A percentile compares a stretch with the other conserved stretches of the same genome.
phyloP scores from a whole-genome alignment of 1,284 basidiomycete species.

The Boletus sp. region DNA sequence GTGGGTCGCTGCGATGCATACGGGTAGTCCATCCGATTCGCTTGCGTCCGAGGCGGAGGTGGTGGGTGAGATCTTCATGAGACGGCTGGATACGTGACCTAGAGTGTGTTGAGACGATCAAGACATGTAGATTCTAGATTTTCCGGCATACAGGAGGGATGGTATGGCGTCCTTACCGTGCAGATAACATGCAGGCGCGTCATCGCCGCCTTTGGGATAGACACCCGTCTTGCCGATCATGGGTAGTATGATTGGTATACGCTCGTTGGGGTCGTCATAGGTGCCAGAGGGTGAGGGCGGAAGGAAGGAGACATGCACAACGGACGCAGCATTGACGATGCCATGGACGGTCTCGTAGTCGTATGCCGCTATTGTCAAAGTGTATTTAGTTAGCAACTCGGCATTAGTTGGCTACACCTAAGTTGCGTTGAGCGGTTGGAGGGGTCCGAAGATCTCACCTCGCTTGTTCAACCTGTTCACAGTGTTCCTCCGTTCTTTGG shows the following conservation, averaged over 20 bases:
- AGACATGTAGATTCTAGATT: constrained; percentile 3
- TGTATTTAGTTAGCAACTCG: constrained; percentile 1
- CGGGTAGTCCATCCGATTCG: constrained; percentile 9
- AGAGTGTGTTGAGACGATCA: neutral
- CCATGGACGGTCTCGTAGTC: constrained; percentile 22
- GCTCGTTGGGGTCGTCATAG: constrained; percentile 12
- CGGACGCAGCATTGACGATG: constrained; percentile 24
- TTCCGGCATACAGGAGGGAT: no score
- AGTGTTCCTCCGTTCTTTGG: constrained; percentile 22
- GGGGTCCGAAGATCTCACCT: constrained; percentile 11
- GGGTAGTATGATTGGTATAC: constrained; percentile 23
- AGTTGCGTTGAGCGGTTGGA: neutral
- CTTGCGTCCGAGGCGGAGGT: neutral
- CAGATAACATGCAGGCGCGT: constrained; percentile 19
- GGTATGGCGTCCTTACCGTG: constrained; percentile 7
- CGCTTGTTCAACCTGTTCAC: constrained; percentile 28
- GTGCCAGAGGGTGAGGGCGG: constrained; percentile 16
- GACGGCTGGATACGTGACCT: constrained; percentile 28
- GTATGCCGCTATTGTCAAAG: constrained; percentile 16
- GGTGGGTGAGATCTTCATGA: constrained; percentile 24
- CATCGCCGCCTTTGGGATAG: constrained; percentile 13
- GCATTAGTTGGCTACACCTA: no score
- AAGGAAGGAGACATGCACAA: constrained; percentile 29
- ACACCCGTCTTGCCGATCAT: constrained; percentile 28
- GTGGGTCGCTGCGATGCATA: constrained; percentile 28